Percentiles rank a stretch among this genome's conserved stretches.
phyloP scores from a whole-genome alignment of 495 filamentous ascomycete species.

The Penicillium pancosmium region DNA sequence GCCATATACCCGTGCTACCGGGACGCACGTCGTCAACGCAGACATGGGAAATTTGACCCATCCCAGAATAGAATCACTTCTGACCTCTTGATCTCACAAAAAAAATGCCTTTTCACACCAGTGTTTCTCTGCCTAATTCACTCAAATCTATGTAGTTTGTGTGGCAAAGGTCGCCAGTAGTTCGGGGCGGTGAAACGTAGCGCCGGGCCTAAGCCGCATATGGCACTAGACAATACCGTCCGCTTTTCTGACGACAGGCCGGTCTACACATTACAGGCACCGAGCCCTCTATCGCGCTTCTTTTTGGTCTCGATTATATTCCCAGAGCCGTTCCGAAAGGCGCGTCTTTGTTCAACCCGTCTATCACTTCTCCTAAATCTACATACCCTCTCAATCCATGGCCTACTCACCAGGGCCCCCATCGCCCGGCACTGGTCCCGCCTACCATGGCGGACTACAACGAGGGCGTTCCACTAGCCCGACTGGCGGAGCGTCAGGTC shows the following conservation, averaged over 20 bases:
- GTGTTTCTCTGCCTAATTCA: no score
- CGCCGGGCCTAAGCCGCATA: conserved; percentile 27
- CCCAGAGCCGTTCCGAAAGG: background rate
- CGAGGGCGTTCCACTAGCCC: conserved; percentile 43
- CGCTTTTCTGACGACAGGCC: conserved; percentile 28
- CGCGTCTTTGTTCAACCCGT: conserved; percentile 14
- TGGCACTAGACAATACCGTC: conserved; percentile 25
- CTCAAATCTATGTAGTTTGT: no score
- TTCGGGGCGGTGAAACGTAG: conserved; percentile 32
- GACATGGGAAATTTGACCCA: background rate
- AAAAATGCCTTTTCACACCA: background rate
- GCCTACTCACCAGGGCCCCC: conserved; percentile 40
- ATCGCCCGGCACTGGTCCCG: conserved; percentile 34
- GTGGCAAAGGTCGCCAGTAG: conserved; percentile 1
- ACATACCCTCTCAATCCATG: conserved; percentile 25
- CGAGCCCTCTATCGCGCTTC: background rate
- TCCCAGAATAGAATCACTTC: no score
- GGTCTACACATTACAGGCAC: conserved; percentile 6
- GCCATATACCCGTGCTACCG: background rate
- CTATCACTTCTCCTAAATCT: conserved; percentile 7
- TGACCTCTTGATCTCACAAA: background rate
- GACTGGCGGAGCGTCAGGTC: conserved; percentile 29
- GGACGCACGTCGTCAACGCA: background rate
- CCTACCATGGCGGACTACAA: conserved; percentile 29
- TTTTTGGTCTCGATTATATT: conserved; percentile 8